A percentile compares a stretch with the other conserved stretches of the same genome.
These are phyloP conservation scores for Immersiporthe knoxdaviesiana DNA, from an alignment of 2,329 filamentous ascomycete species.

Conservation along the genomic window DNA sequence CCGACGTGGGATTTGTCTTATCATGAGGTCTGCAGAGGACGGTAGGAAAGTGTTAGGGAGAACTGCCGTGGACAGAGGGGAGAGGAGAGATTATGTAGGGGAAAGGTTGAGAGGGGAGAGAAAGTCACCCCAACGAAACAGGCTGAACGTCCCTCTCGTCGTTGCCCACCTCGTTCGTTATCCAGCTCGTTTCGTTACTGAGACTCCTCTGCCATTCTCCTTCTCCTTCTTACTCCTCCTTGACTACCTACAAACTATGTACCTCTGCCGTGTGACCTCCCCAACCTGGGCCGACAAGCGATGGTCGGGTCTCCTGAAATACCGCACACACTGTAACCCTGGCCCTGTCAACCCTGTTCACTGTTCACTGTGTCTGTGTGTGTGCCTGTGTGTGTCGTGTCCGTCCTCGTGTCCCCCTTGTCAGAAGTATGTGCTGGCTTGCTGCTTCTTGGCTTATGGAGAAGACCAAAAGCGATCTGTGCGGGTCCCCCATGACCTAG, in stretches of 20 bases:
- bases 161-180: not conserved
- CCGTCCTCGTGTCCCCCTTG: no score
- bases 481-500: conserved; percentile 5
- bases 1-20: not conserved
- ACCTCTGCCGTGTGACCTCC: not conserved
- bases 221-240: no score
- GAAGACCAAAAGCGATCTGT: not conserved
- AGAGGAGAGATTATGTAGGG: no score
- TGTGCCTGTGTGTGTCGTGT: no score
- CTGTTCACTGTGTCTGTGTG: no score
- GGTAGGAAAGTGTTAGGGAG: not conserved
- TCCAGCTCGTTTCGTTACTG: not conserved
- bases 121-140: not conserved
- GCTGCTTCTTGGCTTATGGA: not conserved
- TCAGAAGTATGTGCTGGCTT: no score
- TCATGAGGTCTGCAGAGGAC: not conserved
- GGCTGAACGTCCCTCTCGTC: not conserved
- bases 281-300: not conserved
- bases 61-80: not conserved
- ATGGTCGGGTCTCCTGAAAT: not conserved
- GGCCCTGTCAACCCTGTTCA: not conserved
- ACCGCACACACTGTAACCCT: conserved; percentile 1
- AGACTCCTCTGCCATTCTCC: not conserved
- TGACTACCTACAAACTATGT: no score
- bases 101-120: not conserved